A percentile compares a stretch with the other conserved stretches of the same genome.
Evolutionary conservation across 2,329 filamentous ascomycete species (phyloP).

Genomic region (Geosmithia putterillii): DNA sequence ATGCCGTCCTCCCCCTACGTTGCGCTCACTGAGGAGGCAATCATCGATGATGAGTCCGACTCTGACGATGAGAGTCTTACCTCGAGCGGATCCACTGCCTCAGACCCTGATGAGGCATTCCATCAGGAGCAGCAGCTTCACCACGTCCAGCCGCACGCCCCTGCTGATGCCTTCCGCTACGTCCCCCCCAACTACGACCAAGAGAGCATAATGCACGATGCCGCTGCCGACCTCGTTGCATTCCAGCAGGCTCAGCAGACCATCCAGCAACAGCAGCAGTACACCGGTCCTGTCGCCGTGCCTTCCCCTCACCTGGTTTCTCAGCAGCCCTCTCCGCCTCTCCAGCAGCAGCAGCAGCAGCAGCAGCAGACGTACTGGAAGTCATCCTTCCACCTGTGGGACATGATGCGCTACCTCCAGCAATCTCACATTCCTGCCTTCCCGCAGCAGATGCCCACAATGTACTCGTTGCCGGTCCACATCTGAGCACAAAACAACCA

Average conservation of each 20-base stretch:
- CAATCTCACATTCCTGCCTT: slow-evolving; percentile 34
- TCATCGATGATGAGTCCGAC: slow-evolving; percentile 30
- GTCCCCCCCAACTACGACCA: slow-evolving; percentile 30
- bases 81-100: slow-evolving; percentile 40
- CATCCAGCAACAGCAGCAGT: slow-evolving; percentile 22
- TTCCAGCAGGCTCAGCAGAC: slow-evolving; percentile 38
- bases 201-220: slow-evolving; percentile 29
- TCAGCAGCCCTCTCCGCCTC: slow-evolving; percentile 3
- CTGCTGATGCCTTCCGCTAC: slow-evolving; percentile 19
- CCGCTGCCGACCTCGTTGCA: slow-evolving; percentile 23
- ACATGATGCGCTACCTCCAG: slow-evolving; percentile 39
- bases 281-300: slow-evolving; percentile 23
- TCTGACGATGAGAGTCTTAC: slow-evolving; percentile 44
- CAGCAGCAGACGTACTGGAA: slow-evolving; percentile 25
- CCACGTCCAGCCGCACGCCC: slow-evolving; percentile 9
- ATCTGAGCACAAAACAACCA: slow-evolving; percentile 19
- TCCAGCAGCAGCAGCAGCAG: slow-evolving; percentile 11
- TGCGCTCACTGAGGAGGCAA: slow-evolving; percentile 29
- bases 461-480: slow-evolving; percentile 39
- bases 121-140: slow-evolving; percentile 28
- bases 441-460: slow-evolving; percentile 38
- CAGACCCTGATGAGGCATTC: slow-evolving; percentile 36
- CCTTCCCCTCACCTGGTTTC: slow-evolving; percentile 8
- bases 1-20: slow-evolving; percentile 30
- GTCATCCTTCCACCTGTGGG: slow-evolving; percentile 37